Evolutionary conservation across 257 asterid species (phyloP).

Genomic region (Solanum appendiculatum): DNA sequence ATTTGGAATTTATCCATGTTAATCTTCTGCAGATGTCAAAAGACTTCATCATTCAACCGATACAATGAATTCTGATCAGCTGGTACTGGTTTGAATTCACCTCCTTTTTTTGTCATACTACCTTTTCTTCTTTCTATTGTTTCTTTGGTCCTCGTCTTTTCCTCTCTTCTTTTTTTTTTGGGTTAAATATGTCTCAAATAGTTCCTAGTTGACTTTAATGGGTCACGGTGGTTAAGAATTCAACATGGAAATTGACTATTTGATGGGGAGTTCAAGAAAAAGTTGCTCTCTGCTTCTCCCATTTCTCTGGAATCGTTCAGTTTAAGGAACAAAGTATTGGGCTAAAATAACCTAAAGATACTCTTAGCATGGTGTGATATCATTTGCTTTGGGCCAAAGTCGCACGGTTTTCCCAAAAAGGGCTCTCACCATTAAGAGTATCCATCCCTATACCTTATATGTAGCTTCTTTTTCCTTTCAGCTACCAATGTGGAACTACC

Average conservation of each 20-base stretch:
- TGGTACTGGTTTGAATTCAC: conserved; percentile 4
- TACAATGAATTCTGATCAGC: conserved; percentile 27
- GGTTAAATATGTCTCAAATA: background rate
- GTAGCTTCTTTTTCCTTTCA: background rate
- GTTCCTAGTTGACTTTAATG: background rate
- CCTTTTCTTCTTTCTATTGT: background rate
- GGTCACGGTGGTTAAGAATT: background rate
- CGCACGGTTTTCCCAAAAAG: background rate
- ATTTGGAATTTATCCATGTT: conserved; percentile 1
- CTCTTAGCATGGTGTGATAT: background rate
- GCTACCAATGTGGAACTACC: background rate
- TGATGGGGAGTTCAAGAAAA: background rate
- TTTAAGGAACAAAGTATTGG: background rate
- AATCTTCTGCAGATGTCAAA: conserved; percentile 34
- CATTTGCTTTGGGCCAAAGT: background rate
- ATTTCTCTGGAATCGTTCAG: background rate
- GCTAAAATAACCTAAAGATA: background rate
- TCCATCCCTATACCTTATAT: background rate
- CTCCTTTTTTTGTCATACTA: background rate
- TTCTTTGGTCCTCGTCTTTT: background rate
- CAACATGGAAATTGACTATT: background rate
- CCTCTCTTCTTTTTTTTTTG: background rate
- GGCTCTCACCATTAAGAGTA: background rate
- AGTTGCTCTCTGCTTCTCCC: background rate
- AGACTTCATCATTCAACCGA: conserved; percentile 15